Conservation (phyloP, 169 alveolate genomes). For the Eimeria nieschulzi region DNA sequence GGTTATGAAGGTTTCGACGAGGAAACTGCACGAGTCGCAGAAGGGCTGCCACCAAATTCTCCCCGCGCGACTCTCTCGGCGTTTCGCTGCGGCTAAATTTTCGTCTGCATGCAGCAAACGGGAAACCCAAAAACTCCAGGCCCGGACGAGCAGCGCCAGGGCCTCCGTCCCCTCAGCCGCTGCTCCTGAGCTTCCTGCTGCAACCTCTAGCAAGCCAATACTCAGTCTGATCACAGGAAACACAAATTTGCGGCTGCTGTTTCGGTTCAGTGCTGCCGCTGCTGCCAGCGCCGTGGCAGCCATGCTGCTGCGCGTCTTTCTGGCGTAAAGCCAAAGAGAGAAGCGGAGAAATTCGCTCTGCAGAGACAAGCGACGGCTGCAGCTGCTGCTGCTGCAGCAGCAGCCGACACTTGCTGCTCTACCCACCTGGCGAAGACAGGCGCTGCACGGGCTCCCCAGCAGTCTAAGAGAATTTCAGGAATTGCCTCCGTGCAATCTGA, state of each 20-base stretch:
- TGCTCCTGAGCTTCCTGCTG: background rate
- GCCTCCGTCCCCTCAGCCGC: background rate
- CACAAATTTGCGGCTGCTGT: background rate
- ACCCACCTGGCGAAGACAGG: too few relatives aligned
- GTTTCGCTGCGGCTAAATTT: background rate
- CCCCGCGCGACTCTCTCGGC: background rate
- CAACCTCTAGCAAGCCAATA: background rate
- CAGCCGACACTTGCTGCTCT: background rate
- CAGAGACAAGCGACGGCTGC: constrained; percentile 33
- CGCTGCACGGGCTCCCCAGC: too few relatives aligned
- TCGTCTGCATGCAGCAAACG: constrained; percentile 9
- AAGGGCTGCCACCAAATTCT: background rate
- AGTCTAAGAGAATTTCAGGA: too few relatives aligned
- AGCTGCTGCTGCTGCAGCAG: constrained; percentile 25
- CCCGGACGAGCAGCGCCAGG: constrained; percentile 26
- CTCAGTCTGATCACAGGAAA: background rate
- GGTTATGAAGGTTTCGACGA: constrained; percentile 2
- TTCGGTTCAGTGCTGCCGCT: background rate
- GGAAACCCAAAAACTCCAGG: constrained; percentile 30
- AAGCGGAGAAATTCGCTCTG: too few relatives aligned
- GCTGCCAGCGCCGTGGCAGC: too few relatives aligned
- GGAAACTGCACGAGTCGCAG: background rate
- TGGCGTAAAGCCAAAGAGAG: too few relatives aligned
- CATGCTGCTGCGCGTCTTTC: too few relatives aligned
- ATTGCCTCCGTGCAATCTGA: too few relatives aligned